Evolutionary conservation across 73 alveolate genomes (phyloP).

Genomic region (Urostyla sp.): DNA sequence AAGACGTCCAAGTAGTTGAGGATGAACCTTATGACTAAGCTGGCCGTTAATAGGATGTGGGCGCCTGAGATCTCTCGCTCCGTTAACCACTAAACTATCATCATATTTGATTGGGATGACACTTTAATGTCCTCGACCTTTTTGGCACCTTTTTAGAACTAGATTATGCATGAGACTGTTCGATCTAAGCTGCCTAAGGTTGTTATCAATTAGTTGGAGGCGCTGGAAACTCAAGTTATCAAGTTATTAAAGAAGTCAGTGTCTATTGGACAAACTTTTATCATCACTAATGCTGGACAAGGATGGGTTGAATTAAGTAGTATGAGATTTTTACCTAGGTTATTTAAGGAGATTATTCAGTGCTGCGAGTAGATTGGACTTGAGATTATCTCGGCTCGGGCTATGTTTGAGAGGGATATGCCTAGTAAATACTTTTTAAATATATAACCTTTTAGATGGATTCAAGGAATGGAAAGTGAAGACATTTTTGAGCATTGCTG

Average conservation of each 20-base stretch:
- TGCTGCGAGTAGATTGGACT: conserved; percentile 70
- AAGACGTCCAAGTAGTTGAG: conserved; percentile 10
- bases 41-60: conserved; percentile 60
- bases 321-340: conserved; percentile 71
- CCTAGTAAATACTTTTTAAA: conserved; percentile 75
- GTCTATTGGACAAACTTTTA: conserved; percentile 78
- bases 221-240: conserved; percentile 3
- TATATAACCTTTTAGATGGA: conserved; percentile 24
- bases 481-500: conserved; percentile 75
- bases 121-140: conserved; percentile 85
- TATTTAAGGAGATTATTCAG: conserved; percentile 57
- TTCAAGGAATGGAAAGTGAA: conserved; percentile 87
- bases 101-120: conserved; percentile 93
- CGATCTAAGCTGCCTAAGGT: conserved; percentile 6
- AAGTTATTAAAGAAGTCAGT: conserved; percentile 8
- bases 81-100: conserved; percentile 67
- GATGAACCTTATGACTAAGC: conserved; percentile 52
- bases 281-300: conserved; percentile 89
- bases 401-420: conserved; percentile 73
- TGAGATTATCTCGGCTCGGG: conserved; percentile 85
- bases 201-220: background rate
- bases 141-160: conserved; percentile 42
- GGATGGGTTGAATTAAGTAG: conserved; percentile 93
- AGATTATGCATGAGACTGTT: background rate
- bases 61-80: conserved; percentile 53